Evolutionary conservation across 1,139 yeast species (phyloP), one percentile per base, ranked within the genome.

Genomic region (Candida sp.): DNA sequence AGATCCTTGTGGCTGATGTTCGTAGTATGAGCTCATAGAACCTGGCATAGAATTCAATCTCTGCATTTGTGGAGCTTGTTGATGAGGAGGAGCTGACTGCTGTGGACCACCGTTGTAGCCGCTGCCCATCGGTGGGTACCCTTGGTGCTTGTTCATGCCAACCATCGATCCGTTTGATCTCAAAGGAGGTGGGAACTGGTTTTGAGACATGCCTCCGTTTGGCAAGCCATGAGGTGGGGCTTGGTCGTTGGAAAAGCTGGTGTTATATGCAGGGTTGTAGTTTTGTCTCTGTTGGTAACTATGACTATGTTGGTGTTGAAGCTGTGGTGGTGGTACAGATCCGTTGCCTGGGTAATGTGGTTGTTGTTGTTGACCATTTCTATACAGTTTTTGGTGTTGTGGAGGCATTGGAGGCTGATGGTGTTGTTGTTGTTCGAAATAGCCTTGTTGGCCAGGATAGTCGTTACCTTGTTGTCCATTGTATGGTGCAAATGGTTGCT

Each of bases 201-300:
- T 66, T n/a, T 60, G 62, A 0, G 73, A 68, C 55, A 70, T 52
- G 2, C 75, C 75, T 44, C 66, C 68, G n/a, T 68, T 51, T n/a
- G 76, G 75, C 40, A 71, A 65, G 1, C 74, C 76, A 48, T 72
- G 73, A 1, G 76, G 77, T 11, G 72, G 75, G 28, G 59, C 65
- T 53, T 70, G 75, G 42, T 70, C 75, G 47, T 54, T 51, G 49
- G 42, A 25, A 42, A 45, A 47, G 11, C 25, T 22, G 11, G 27
- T 42, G 7, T 45, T 23, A 42, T 31, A 26, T 28, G 34, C 42
- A 33, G 30, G 39, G 35, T 48, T 41, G n/a, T 45, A 45, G 6
- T 34, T 30, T 23, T 30, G 30, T 33, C 42, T 38, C 11, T 35
- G 46, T 37, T 44, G 50, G 23, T 44, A 53, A 32, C 40, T 25